Conservation (phyloP, 2,329 filamentous ascomycete genomes). For the Alternaria atra region DNA sequence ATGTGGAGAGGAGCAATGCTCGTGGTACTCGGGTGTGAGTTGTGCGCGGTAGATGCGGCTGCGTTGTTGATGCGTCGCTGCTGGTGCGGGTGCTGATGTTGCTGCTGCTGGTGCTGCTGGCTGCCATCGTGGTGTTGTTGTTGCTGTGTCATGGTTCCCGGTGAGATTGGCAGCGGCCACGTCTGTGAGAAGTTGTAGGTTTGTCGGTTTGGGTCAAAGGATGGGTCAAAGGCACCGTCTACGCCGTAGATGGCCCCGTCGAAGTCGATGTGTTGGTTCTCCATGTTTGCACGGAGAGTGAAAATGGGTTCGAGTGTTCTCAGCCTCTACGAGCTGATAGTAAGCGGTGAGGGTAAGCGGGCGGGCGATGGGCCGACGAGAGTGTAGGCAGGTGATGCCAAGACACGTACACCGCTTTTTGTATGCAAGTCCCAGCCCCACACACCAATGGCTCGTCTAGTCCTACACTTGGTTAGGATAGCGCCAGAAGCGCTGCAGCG, state of each 20-base stretch:
- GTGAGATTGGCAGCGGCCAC: constrained; percentile 52
- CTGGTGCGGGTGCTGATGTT: constrained; percentile 33
- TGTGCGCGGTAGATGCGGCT: constrained; percentile 35
- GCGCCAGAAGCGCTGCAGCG: constrained; percentile 41
- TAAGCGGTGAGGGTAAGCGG: constrained; percentile 38
- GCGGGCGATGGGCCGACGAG: constrained; percentile 32
- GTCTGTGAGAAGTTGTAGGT: constrained; percentile 44
- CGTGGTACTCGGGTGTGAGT: constrained; percentile 34
- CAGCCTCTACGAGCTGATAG: constrained; percentile 49
- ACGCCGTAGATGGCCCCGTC: constrained; percentile 47
- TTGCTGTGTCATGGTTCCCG: constrained; percentile 45
- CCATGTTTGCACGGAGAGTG: constrained; percentile 50
- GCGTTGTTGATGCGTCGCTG: constrained; percentile 42
- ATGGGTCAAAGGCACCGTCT: constrained; percentile 51
- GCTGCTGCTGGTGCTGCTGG: constrained; percentile 28
- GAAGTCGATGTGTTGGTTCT: constrained; percentile 53
- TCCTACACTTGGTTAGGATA: constrained; percentile 28
- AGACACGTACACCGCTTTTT: constrained; percentile 23
- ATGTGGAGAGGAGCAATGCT: constrained; percentile 48
- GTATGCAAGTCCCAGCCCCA: constrained; percentile 21
- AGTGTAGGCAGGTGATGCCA: constrained; percentile 20
- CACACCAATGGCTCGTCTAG: constrained; percentile 21
- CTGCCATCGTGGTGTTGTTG: constrained; percentile 22
- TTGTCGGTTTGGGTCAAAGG: constrained; percentile 49
- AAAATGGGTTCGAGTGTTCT: constrained; percentile 36